phyloP scores from a whole-genome alignment of 2,329 filamentous ascomycete species.

The Blastomyces parvus region DNA sequence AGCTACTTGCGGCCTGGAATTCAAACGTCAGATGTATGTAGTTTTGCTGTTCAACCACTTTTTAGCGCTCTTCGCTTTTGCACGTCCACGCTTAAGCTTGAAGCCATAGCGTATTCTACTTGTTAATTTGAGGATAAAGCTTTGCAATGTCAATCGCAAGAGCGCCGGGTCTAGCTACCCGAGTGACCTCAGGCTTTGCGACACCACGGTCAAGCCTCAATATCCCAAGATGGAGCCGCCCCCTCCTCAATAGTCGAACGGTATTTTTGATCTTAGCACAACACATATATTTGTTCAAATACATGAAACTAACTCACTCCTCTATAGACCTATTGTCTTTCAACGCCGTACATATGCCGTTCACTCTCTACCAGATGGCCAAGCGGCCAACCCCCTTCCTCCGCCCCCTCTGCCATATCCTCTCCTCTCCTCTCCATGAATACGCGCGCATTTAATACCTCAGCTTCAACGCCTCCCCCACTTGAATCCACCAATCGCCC shows the following conservation, averaged over 20 bases:
- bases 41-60: neutral
- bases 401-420: constrained; percentile 6
- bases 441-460: constrained; percentile 10
- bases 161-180: neutral
- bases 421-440: constrained; percentile 4
- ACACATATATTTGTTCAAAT: too few relatives aligned
- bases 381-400: constrained; percentile 6
- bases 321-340: neutral
- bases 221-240: neutral
- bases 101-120: neutral
- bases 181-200: constrained; percentile 1
- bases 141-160: neutral
- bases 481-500: constrained; percentile 10
- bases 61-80: neutral
- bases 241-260: neutral
- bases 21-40: too few relatives aligned
- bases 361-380: neutral
- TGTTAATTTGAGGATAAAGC: neutral
- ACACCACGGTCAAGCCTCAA: neutral
- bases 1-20: too few relatives aligned
- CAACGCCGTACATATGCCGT: neutral
- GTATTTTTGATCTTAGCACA: neutral
- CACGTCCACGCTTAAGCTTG: neutral
- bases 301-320: neutral
- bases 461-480: constrained; percentile 10